A percentile compares a stretch with the other conserved stretches of the same genome.
Evolutionary conservation across 805 yeast species (phyloP).

Genomic region (Yarrowia alimentaria): DNA sequence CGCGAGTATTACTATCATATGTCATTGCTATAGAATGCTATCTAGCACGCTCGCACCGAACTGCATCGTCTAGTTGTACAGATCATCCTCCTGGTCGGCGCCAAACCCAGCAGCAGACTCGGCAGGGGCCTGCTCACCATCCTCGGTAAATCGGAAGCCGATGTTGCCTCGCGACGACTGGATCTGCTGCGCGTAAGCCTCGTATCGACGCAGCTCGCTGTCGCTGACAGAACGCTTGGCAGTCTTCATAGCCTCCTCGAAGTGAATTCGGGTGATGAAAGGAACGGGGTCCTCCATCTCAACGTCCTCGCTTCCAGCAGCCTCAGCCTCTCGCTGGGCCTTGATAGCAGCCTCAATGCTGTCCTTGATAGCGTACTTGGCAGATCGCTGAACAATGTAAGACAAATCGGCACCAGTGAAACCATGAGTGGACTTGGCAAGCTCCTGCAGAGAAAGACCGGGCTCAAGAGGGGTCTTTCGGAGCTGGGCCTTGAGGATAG

Average conservation of each 20-base stretch:
- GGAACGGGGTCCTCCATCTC: conserved; percentile 94
- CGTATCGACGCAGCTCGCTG: conserved; percentile 96
- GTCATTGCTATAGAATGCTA: conserved; percentile 2
- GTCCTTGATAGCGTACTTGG: conserved; percentile 97
- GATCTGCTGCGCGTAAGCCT: conserved; percentile 95
- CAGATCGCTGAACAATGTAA: conserved; percentile 97
- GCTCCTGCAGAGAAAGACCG: conserved; percentile 81
- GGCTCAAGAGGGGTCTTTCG: conserved; percentile 99
- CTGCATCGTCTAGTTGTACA: conserved; percentile 58
- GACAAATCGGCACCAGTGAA: conserved; percentile 99
- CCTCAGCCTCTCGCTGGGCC: conserved; percentile 44
- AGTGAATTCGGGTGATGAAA: conserved; percentile 86
- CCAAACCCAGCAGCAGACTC: conserved; percentile 51
- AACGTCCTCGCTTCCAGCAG: conserved; percentile 49
- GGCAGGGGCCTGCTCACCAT: conserved; percentile 40
- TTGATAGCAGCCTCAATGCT: conserved; percentile 79
- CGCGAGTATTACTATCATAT: too few species aligned
- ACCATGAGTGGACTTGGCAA: conserved; percentile 93
- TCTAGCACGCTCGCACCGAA: too few species aligned
- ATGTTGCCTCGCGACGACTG: conserved; percentile 95
- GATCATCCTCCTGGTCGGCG: conserved; percentile 58
- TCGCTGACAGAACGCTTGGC: conserved; percentile 97
- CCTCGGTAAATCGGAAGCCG: conserved; percentile 78
- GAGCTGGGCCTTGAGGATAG: conserved; percentile 91
- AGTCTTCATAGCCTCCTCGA: conserved; percentile 99